Evolutionary conservation across 2,329 filamentous ascomycete genomes (phyloP).

Genomic region (Pezicula radicicola): DNA sequence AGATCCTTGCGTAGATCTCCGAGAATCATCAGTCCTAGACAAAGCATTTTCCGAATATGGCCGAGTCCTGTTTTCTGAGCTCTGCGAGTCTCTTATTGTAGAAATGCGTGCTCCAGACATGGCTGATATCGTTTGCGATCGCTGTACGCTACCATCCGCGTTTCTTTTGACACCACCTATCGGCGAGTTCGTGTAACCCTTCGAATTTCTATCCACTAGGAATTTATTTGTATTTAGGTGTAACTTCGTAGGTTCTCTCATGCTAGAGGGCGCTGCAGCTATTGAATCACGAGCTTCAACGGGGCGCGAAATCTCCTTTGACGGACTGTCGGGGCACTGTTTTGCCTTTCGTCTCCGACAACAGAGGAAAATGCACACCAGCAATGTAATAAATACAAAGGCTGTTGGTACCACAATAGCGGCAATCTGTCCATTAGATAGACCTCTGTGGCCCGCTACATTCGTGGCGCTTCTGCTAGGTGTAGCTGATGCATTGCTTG

Average conservation of each 20-base stretch:
- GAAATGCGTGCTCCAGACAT: constrained; percentile 10
- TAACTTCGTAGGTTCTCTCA: constrained; percentile 14
- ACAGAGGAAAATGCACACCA: constrained; percentile 18
- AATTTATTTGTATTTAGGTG: constrained; percentile 22
- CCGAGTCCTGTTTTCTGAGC: constrained; percentile 9
- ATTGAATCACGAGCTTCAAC: constrained; percentile 10
- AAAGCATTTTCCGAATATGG: constrained; percentile 23
- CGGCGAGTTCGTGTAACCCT: constrained; percentile 4
- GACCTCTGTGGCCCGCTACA: constrained; percentile 2
- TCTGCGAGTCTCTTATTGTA: constrained; percentile 7
- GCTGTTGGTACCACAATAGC: constrained; percentile 21
- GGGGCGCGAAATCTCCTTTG: constrained; percentile 22
- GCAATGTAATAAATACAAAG: constrained; percentile 11
- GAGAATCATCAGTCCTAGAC: constrained; percentile 16
- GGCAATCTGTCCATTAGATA: constrained; percentile 15
- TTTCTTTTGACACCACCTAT: constrained; percentile 2
- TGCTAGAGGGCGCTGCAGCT: constrained; percentile 7
- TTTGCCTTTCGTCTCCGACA: constrained; percentile 10
- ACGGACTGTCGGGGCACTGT: constrained; percentile 1
- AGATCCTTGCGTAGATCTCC: constrained; percentile 18
- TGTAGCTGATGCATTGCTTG: neutral
- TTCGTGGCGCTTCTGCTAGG: constrained; percentile 3
- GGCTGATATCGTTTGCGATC: constrained; percentile 13
- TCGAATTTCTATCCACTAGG: constrained; percentile 1
- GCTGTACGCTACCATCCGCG: constrained; percentile 6